These are phyloP conservation scores for Parascedosporium putredinis DNA, from an alignment of 2,329 filamentous ascomycete species.

Conservation along the genomic window DNA sequence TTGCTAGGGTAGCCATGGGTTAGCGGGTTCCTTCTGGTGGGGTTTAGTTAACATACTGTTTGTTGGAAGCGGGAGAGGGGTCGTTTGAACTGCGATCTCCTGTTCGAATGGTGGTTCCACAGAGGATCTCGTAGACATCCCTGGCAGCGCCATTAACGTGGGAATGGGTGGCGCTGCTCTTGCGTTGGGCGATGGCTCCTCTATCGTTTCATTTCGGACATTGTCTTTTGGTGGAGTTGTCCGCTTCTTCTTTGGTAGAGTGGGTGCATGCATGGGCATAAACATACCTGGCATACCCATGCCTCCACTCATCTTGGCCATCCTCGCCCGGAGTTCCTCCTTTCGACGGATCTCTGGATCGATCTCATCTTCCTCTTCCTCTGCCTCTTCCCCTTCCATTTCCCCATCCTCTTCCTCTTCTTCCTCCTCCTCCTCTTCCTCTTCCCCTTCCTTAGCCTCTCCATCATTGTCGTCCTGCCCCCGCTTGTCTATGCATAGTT, in stretches of 20 bases:
- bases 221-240: conserved; percentile 2
- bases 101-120: conserved; percentile 31
- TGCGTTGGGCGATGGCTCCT: conserved; percentile 32
- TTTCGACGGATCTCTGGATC: conserved; percentile 79
- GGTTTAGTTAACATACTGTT: conserved; percentile 48
- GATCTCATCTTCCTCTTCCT: conserved; percentile 74
- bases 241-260: conserved; percentile 43
- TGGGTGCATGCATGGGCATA: conserved; percentile 46
- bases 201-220: conserved; percentile 19
- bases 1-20: conserved; percentile 45
- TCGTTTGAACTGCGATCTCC: conserved; percentile 29
- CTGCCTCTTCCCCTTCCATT: too few relatives aligned
- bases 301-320: conserved; percentile 97
- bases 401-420: conserved; percentile 39
- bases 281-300: conserved; percentile 98
- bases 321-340: conserved; percentile 82
- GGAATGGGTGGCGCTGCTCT: conserved; percentile 44
- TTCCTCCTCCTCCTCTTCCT: conserved; percentile 13
- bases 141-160: conserved; percentile 57
- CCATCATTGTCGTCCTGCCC: too few relatives aligned
- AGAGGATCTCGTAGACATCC: conserved; percentile 51
- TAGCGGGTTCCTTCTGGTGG: background rate
- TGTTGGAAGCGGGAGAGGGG: conserved; percentile 30
- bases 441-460: too few relatives aligned
- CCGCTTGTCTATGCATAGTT: too few relatives aligned